Conservation (phyloP, 1,139 yeast species). For the Nakaseomyces bracarensis region DNA sequence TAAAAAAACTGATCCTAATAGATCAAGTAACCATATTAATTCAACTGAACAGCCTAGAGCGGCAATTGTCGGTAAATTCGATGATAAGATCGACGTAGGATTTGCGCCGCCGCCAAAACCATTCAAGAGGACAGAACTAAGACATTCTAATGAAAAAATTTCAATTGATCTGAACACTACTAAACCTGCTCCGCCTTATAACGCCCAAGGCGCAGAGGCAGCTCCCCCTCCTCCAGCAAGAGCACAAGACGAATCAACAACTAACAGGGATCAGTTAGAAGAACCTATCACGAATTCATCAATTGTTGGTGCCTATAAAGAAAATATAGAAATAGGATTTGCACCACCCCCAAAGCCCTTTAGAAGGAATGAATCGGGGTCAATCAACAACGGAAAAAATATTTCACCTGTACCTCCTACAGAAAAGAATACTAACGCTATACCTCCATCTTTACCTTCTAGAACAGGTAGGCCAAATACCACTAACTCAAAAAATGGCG, state of each 20-base stretch:
- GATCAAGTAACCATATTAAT: background rate
- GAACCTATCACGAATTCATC: background rate
- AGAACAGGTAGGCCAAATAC: background rate
- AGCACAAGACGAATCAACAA: too few relatives aligned
- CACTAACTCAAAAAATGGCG: background rate
- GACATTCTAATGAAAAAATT: background rate
- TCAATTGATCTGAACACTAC: background rate
- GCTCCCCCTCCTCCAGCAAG: background rate
- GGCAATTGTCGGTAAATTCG: constrained; percentile 10
- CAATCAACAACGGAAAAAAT: background rate
- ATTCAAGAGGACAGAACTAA: constrained; percentile 7
- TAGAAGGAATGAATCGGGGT: background rate
- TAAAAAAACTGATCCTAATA: background rate
- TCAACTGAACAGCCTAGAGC: constrained; percentile 6
- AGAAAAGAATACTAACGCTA: background rate
- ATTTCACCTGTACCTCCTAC: background rate
- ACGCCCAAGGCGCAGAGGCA: too few relatives aligned
- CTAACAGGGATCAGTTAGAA: too few relatives aligned
- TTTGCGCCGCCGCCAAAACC: constrained; percentile 14
- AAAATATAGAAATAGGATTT: background rate
- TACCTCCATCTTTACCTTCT: background rate
- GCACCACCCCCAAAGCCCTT: constrained; percentile 6
- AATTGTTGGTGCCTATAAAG: background rate
- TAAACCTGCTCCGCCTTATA: background rate
- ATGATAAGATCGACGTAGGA: constrained; percentile 9